Base-by-base conservation (phyloP, 2,329 filamentous ascomycete species). In the Claviceps digitariae region DNA sequence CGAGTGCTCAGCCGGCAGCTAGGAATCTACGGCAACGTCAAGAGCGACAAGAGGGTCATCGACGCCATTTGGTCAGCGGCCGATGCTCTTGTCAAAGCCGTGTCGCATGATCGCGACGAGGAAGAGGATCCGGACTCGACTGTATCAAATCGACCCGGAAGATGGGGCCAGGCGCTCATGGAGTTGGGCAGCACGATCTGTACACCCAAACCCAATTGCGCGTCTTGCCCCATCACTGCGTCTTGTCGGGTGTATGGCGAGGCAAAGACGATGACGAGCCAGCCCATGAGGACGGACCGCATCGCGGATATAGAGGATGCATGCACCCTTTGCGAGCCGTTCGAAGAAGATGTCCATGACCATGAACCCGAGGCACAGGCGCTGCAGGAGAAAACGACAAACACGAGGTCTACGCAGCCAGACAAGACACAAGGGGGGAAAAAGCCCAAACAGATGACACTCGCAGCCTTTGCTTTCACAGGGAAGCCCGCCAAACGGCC, bases 111-210 rank as follows among this genome's bases (percentile, higher is more conserved):
- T 52, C 59, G 58, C 1, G 57, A 59, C 0, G 58, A 57, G 0
- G 58, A 56, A 0, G 57, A 56, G 9, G 58, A 54, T 36, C 6
- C 25, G 0, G 55, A 57, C 9, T 58, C 62, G 2, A 61, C 64
- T 6, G 60, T 61, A 0, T 58, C 64, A 23, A 72, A 77, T 51
- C 64, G 75, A 23, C 79, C 81, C 0, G 80, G 80, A 0, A 65
- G 74, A 55, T 83, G 80, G 81, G 81, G 81, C 0, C 81, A 84
- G 61, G 81, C 77, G 0, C 64, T 84, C 27, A 84, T 84, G 81
- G 81, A 84, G 60, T 69, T 84, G 4, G 81, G 81, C 3, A 82
- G 79, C 57, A 84, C 81, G 0, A 62, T 83, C 2, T 84, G 81
- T 58, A 74, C 73, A 7, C 80, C 81, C 0, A 77, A 76, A 57